Evolutionary conservation across 352 stramenopile genomes (phyloP).

Genomic region (Globisporangium splendens): DNA sequence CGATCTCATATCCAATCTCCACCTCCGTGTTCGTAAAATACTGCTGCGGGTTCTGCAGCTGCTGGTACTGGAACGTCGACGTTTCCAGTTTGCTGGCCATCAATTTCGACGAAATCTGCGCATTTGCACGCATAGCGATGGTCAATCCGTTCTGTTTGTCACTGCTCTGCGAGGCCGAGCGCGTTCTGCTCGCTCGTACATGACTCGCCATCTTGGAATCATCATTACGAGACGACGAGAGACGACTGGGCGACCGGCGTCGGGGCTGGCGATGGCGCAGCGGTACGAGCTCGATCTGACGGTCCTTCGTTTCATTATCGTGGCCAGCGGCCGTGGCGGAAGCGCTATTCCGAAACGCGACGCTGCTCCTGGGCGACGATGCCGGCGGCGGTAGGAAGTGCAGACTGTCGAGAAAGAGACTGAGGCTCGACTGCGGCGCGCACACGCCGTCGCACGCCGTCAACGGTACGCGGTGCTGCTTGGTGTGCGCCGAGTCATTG

Average conservation of each 20-base stretch:
- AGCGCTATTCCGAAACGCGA: not conserved
- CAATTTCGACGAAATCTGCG: constrained; percentile 12
- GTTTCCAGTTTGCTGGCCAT: constrained; percentile 12
- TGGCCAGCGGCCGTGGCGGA: not conserved
- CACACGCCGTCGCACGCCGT: not conserved
- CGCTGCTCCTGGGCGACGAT: constrained; percentile 4
- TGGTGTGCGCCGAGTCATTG: not conserved
- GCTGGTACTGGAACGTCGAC: not conserved
- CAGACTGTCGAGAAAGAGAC: constrained; percentile 7
- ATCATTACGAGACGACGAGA: too few species aligned
- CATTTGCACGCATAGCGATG: constrained; percentile 4
- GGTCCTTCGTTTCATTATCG: not conserved
- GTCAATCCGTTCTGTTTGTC: constrained; percentile 1
- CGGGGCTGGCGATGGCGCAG: not conserved
- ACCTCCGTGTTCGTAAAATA: not conserved
- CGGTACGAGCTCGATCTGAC: constrained; percentile 9
- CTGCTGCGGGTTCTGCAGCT: not conserved
- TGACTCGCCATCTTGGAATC: too few species aligned
- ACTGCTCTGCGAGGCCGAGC: not conserved
- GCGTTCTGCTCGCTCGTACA: not conserved
- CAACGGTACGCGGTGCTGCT: not conserved
- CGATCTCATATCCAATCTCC: constrained; percentile 9
- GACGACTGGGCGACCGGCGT: not conserved
- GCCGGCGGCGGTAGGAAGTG: constrained; percentile 1
- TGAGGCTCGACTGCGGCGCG: constrained; percentile 5